Evolutionary conservation across 2,329 filamentous ascomycete genomes (phyloP), one percentile per base, ranked within the genome.

Genomic region (Ophiostoma piceae): DNA sequence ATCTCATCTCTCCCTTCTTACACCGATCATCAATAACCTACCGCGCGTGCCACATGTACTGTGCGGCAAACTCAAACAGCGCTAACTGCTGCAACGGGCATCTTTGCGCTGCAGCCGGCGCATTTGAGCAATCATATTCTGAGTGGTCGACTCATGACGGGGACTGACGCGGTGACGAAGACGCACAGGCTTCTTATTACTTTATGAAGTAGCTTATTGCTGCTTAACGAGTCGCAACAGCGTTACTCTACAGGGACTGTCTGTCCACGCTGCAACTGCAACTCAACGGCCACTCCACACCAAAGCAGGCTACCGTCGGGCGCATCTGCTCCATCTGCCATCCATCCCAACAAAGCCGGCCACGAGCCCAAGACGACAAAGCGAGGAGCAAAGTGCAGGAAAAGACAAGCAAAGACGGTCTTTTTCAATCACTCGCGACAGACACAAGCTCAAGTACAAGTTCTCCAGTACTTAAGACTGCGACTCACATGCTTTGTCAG

Each of bases 51-150:
- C 26, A 29, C 51, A 57, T 66, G 39, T 14, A 41, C 67, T 66
- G 69, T 68, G 62, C 62, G 51, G 19, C 29, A 67, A 66, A n/a
- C 35, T 29, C 43, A 71, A 67, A 66, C 67, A 68, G 43, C 69
- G 69, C 69, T 66, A 71, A 68, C 60, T 47, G 35, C 57, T 43
- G 41, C 60, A 68, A 60, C 43, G 65, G 66, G 57, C 69, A 32
- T 68, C 41, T 29, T 16, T 22, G 22, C n/a, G 22, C 26, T 66
- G 43, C n/a, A 57, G 51, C 51, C 51, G 51, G 51, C 51, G 51
- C 51, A 57, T 57, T 57, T 57, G 51, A 57, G 51, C 51, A 26
- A 57, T 57, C 51, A 26, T 12, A 57, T 26, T 26, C 8, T 35
- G 35, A 35, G 35, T 57, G 16, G 14, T 47, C 43, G 43, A 47